Percentiles rank a stretch among this genome's conserved stretches.
These are phyloP conservation scores for Ophiocordyceps sinensis DNA, from an alignment of 2,329 filamentous ascomycete genomes.

Conservation along the genomic window DNA sequence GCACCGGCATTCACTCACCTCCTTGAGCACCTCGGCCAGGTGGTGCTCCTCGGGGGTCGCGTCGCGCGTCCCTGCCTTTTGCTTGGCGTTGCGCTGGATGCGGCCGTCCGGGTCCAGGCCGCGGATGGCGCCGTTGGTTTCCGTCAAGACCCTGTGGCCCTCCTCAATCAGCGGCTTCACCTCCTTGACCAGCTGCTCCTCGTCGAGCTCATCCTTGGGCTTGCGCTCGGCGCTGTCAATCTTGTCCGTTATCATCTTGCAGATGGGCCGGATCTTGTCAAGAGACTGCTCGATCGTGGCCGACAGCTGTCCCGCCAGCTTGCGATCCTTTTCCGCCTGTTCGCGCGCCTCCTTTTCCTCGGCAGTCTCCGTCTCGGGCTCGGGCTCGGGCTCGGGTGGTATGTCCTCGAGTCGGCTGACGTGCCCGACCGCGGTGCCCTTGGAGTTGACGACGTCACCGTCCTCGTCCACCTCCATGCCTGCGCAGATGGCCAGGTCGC, in stretches of 20 bases:
- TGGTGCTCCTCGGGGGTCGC: constrained; percentile 60
- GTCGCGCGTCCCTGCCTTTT: constrained; percentile 57
- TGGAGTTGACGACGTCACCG: constrained; percentile 56
- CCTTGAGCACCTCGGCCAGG: constrained; percentile 74
- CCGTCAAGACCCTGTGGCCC: constrained; percentile 64
- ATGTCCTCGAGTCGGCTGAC: constrained; percentile 51
- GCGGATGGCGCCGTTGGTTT: constrained; percentile 76
- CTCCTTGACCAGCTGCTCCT: constrained; percentile 73
- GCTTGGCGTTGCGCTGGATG: constrained; percentile 75
- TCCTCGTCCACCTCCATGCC: constrained; percentile 59
- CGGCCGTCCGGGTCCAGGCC: constrained; percentile 80
- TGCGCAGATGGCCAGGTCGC: constrained; percentile 47
- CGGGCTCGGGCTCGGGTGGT: not conserved
- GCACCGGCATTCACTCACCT: constrained; percentile 22
- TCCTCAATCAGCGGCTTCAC: constrained; percentile 85
- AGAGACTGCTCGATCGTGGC: constrained; percentile 62
- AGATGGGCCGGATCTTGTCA: constrained; percentile 71
- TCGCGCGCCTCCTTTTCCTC: constrained; percentile 39
- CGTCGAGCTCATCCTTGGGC: constrained; percentile 76
- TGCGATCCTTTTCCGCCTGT: constrained; percentile 49
- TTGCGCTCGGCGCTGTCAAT: constrained; percentile 70
- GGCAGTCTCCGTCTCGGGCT: constrained; percentile 15
- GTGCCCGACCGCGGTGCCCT: constrained; percentile 52
- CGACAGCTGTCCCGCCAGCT: constrained; percentile 66
- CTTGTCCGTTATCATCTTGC: constrained; percentile 74